These are phyloP conservation scores for Camellia sinensis DNA, from an alignment of 148 eudicot species.

Conservation along the genomic window DNA sequence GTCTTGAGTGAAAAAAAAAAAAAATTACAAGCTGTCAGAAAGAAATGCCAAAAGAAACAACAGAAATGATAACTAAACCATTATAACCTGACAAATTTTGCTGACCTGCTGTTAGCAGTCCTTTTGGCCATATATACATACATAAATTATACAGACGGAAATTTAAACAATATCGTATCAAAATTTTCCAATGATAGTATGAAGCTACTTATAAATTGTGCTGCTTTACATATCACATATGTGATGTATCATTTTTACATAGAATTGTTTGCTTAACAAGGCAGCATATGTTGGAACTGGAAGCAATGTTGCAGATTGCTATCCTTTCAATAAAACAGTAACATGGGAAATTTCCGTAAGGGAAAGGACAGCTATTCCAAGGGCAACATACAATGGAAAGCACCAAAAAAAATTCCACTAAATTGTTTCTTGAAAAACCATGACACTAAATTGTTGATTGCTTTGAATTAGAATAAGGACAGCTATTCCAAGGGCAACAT, in stretches of 20 bases:
- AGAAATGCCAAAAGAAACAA: conserved; percentile 10
- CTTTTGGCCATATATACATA: not conserved
- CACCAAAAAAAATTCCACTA: not conserved
- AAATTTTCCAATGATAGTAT: not conserved
- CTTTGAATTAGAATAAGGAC: not conserved
- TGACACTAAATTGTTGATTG: not conserved
- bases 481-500: too few species aligned
- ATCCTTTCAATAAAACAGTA: not conserved
- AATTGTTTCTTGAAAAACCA: not conserved
- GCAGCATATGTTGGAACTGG: not conserved
- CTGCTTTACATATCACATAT: not conserved
- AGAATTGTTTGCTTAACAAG: not conserved
- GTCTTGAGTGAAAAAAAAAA: conserved; percentile 28
- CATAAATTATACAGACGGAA: not conserved
- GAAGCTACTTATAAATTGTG: not conserved
- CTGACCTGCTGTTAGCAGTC: not conserved
- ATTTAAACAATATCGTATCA: not conserved
- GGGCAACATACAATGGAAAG: not conserved
- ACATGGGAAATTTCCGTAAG: not conserved
- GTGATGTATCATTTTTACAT: not conserved
- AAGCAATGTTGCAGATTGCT: not conserved
- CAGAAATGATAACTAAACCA: not conserved
- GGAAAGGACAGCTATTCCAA: not conserved
- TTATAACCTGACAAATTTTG: not conserved
- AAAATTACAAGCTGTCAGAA: conserved; percentile 11